Evolutionary conservation across 352 stramenopile species (phyloP).

Genomic region (Phytophthora hybrid): DNA sequence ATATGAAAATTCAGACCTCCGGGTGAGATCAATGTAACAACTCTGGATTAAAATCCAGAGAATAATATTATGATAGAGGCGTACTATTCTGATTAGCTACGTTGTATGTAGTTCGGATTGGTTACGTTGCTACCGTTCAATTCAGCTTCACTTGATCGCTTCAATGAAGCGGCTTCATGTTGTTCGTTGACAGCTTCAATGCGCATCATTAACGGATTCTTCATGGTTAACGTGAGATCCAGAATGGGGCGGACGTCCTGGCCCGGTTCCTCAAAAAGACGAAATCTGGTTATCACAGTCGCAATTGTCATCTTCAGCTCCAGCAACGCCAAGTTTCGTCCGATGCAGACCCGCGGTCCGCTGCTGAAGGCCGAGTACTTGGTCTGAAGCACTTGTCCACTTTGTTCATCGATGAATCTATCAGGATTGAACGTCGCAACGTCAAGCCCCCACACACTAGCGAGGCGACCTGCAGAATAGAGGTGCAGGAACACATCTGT

Average conservation of each 20-base stretch:
- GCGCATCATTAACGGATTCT: constrained; percentile 22
- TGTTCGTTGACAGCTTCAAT: neutral
- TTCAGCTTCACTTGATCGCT: too few species aligned
- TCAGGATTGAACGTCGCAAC: constrained; percentile 45
- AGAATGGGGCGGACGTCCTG: constrained; percentile 26
- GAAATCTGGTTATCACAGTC: constrained; percentile 12
- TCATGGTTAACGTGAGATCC: constrained; percentile 30
- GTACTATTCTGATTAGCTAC: too few species aligned
- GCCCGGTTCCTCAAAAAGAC: constrained; percentile 6
- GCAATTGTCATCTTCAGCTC: constrained; percentile 36
- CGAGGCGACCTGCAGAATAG: constrained; percentile 48
- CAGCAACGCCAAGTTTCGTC: constrained; percentile 23
- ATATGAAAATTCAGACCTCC: too few species aligned
- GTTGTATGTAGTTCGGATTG: too few species aligned
- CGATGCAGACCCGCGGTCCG: constrained; percentile 18
- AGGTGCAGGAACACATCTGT: constrained; percentile 30
- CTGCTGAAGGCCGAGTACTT: constrained; percentile 23
- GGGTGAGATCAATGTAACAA: too few species aligned
- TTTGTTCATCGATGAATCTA: constrained; percentile 42
- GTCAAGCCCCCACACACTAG: constrained; percentile 51
- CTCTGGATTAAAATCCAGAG: too few species aligned
- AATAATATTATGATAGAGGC: too few species aligned
- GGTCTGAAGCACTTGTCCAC: neutral
- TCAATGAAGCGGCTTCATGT: too few species aligned
- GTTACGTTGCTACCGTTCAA: too few species aligned